Base-by-base conservation (phyloP, 495 filamentous ascomycete genomes). In the Coniosporium apollinis region DNA sequence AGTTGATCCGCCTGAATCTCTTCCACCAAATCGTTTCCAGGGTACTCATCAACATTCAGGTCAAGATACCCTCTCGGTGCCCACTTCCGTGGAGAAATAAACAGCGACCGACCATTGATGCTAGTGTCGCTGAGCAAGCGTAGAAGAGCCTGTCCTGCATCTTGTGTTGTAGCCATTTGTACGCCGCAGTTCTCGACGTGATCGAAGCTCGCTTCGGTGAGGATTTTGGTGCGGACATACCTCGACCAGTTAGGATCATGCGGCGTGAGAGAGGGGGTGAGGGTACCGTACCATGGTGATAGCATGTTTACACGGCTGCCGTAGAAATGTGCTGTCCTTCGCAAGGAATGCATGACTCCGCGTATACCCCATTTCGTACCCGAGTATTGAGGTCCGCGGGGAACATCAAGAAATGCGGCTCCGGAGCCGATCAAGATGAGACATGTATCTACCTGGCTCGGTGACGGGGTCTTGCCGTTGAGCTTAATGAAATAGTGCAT, bases 401-500 rank as follows among this genome's bases (percentile, higher is more conserved):
- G 21, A 1, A 19, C 33, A 36, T 34, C 33, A 35, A 31, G 20
- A 15, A 19, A 39, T 4, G 4, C 4, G 19, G 4, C 4, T 39
- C 16, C 22, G 5, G 14, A 20, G 54, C 52, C 24, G 49, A 48
- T 18, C 48, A 53, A 30, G 51, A 48, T 38, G 39, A 54, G 4
- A 48, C 45, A 15, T 47, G 50, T 46, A 56, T 51, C 37, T 52
- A 56, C 6, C 53, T 22, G 56, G 47, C 19, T 58, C 50, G 31
- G 59, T 49, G 32, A 52, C 52, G 7, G 51, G 26, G 33, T 59
- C 52, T 56, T 50, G 3, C 44, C 39, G 20, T 41, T 46, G 30
- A 57, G 54, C 25, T 55, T 49, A 13, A 51, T 45, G 44, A 65
- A 62, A 33, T 62, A 60, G 38, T 62, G 57, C 2, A 65, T 37